Evolutionary conservation across 2,329 filamentous ascomycete genomes (phyloP).

Genomic region (Dactylellina sp.): DNA sequence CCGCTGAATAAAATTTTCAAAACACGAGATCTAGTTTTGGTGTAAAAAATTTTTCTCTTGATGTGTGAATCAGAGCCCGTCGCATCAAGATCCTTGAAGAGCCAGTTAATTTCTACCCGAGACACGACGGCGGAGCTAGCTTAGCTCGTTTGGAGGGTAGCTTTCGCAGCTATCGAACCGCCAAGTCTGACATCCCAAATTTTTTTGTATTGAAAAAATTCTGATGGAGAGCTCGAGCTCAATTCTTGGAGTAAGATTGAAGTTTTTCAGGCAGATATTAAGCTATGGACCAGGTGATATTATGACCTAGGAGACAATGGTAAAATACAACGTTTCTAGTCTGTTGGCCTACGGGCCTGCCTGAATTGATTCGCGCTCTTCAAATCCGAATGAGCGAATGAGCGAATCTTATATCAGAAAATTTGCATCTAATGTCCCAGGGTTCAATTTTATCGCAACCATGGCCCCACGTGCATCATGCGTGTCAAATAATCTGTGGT

Average conservation of each 20-base stretch:
- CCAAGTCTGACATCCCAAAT: slow-evolving; percentile 25
- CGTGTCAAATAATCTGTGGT: slow-evolving; percentile 1
- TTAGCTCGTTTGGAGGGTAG: too few relatives aligned
- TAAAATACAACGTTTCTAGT: slow-evolving; percentile 22
- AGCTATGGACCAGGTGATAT: slow-evolving; percentile 12
- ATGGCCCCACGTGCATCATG: slow-evolving; percentile 31
- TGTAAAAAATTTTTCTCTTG: slow-evolving; percentile 2
- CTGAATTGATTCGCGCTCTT: slow-evolving; percentile 9
- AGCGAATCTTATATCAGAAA: slow-evolving; percentile 19
- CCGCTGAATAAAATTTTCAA: too few relatives aligned
- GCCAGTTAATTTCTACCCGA: slow-evolving; percentile 53
- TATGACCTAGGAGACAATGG: not conserved
- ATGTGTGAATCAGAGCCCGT: not conserved
- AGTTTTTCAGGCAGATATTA: slow-evolving; percentile 40
- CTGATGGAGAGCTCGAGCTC: slow-evolving; percentile 23
- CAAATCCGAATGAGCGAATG: slow-evolving; percentile 22
- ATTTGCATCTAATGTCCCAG: slow-evolving; percentile 5
- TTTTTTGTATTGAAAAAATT: slow-evolving; percentile 21
- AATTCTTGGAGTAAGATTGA: not conserved
- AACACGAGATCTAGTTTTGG: not conserved
- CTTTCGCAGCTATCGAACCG: not conserved
- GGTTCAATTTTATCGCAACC: slow-evolving; percentile 20
- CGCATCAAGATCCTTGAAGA: slow-evolving; percentile 8
- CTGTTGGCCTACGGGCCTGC: slow-evolving; percentile 19
- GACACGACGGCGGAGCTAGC: slow-evolving; percentile 29